Percentiles rank a stretch among this genome's conserved stretches.
Conservation (phyloP, 306 rosid species). For the Vicia villosa region DNA sequence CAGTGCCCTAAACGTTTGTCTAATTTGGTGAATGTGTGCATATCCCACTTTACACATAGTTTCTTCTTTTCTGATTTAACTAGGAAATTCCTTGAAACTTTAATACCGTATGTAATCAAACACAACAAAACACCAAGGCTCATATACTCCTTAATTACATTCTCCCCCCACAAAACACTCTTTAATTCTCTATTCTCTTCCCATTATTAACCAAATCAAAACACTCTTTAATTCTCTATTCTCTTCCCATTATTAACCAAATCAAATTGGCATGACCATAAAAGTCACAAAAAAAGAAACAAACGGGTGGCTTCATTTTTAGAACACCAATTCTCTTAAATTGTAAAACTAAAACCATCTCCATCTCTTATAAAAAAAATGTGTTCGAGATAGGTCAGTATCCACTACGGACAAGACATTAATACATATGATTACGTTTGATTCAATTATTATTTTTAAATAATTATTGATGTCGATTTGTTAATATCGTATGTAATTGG, state of each 20-base stretch:
- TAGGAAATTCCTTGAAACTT: slow-evolving; percentile 35
- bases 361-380: too few species aligned
- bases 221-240: too few species aligned
- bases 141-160: not conserved
- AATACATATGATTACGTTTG: too few species aligned
- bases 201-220: too few species aligned
- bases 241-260: too few species aligned
- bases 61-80: slow-evolving; percentile 16
- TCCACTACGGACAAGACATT: too few species aligned
- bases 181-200: slow-evolving; percentile 5
- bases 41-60: not conserved
- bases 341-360: slow-evolving; percentile 15
- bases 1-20: not conserved
- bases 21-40: not conserved
- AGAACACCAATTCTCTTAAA: not conserved
- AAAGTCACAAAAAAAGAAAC: too few species aligned
- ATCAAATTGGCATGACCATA: slow-evolving; percentile 28
- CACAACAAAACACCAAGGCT: not conserved
- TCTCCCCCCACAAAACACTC: slow-evolving; percentile 25
- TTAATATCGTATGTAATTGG: too few species aligned
- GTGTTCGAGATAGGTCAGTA: too few species aligned
- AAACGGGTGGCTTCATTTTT: not conserved
- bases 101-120: too few species aligned
- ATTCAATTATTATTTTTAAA: too few species aligned
- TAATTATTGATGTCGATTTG: too few species aligned